These are phyloP conservation scores for Vanderwaltozyma tropicalis DNA, from an alignment of 805 yeast species.

Conservation along the genomic window DNA sequence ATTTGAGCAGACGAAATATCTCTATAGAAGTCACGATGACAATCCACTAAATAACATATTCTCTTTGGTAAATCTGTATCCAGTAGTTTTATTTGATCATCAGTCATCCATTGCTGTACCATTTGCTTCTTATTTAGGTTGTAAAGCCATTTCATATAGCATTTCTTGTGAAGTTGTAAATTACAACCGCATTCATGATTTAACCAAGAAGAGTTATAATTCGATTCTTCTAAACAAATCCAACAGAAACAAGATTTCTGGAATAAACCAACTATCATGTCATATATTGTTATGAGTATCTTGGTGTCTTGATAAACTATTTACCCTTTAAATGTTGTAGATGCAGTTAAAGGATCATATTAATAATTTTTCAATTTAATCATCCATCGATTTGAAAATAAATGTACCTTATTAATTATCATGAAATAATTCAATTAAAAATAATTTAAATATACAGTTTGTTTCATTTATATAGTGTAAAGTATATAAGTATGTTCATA, in stretches of 20 bases:
- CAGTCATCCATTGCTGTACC: constrained; percentile 1
- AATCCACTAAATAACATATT: constrained; percentile 11
- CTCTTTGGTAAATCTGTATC: constrained; percentile 8
- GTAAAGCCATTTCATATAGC: constrained; percentile 19
- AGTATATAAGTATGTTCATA: too few species aligned
- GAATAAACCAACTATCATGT: background rate
- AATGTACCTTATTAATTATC: too few species aligned
- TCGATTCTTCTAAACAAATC: constrained; percentile 23
- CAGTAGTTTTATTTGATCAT: constrained; percentile 1
- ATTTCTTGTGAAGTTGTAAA: constrained; percentile 22
- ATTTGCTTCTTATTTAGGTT: constrained; percentile 5
- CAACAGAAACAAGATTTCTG: constrained; percentile 14
- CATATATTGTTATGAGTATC: background rate
- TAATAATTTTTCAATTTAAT: too few species aligned
- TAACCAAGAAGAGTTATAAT: constrained; percentile 12
- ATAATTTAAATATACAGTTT: too few species aligned
- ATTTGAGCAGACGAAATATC: constrained; percentile 9
- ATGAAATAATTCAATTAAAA: too few species aligned
- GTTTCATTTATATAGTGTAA: too few species aligned
- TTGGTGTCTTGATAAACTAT: too few species aligned
- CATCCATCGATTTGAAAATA: too few species aligned
- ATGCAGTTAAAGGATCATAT: too few species aligned
- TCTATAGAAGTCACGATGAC: constrained; percentile 12
- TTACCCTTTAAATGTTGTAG: too few species aligned
- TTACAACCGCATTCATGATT: constrained; percentile 24